Percentiles rank a stretch among this genome's conserved stretches.
Evolutionary conservation across 1,284 basidiomycete genomes (phyloP).

Genomic region (Melampsora occidentalis): DNA sequence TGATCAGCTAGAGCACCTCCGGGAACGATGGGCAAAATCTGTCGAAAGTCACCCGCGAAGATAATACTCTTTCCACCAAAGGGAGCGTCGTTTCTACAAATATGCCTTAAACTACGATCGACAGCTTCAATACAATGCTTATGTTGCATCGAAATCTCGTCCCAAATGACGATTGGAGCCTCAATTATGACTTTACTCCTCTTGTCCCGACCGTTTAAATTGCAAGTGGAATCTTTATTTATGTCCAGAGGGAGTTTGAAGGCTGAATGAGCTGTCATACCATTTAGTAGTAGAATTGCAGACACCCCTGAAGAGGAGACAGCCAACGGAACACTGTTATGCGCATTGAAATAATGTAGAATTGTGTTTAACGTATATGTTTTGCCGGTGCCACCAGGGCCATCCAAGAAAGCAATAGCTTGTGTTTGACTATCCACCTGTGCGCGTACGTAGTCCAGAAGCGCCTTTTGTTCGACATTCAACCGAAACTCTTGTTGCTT

Average conservation of each 20-base stretch:
- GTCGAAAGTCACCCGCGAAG: slow-evolving; percentile 1
- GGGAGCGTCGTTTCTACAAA: background rate
- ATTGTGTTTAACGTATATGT: too few species aligned
- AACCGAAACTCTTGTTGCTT: too few species aligned
- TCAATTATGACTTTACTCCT: background rate
- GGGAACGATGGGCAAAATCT: slow-evolving; percentile 2
- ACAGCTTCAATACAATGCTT: background rate
- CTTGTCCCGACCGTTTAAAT: background rate
- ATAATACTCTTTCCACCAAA: background rate
- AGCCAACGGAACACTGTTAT: background rate
- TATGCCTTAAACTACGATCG: background rate
- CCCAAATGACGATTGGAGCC: too few species aligned
- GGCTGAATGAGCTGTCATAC: background rate
- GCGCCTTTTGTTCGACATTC: too few species aligned
- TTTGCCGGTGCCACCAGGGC: too few species aligned
- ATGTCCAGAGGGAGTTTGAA: slow-evolving; percentile 7
- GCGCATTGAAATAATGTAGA: background rate
- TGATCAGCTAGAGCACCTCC: background rate
- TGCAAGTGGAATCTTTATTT: background rate
- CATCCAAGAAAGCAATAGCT: too few species aligned
- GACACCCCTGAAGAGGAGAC: slow-evolving; percentile 5
- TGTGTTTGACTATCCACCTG: too few species aligned
- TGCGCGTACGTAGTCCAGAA: too few species aligned
- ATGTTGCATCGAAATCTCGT: slow-evolving; percentile 5
- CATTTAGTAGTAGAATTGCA: background rate